Evolutionary conservation across 2,329 filamentous ascomycete species (phyloP).

Genomic region (Xylariaceae sp.): DNA sequence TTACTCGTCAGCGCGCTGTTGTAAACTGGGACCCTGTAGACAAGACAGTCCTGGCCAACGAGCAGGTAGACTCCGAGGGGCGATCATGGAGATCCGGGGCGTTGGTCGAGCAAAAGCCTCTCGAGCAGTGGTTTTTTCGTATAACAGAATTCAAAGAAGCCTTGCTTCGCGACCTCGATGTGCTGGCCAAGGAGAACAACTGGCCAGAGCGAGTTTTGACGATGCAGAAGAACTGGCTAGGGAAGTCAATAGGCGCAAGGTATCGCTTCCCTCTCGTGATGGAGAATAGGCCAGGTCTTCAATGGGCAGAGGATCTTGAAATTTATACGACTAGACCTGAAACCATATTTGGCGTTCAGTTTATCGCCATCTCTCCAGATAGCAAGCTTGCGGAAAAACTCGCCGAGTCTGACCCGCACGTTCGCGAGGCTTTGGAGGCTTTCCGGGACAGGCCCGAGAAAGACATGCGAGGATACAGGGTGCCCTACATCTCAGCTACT

Average conservation of each 20-base stretch:
- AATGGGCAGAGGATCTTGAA: constrained; percentile 43
- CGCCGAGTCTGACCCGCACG: constrained; percentile 54
- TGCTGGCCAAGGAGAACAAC: constrained; percentile 55
- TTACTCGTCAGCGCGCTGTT: constrained; percentile 76
- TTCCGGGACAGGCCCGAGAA: constrained; percentile 53
- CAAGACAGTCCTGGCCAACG: constrained; percentile 84
- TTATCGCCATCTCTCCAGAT: constrained; percentile 70
- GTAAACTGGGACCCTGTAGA: constrained; percentile 92
- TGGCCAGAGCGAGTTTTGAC: constrained; percentile 82
- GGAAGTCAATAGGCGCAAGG: constrained; percentile 68
- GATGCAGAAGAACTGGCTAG: constrained; percentile 87
- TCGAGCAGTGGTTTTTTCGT: constrained; percentile 87
- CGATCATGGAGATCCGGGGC: constrained; percentile 84
- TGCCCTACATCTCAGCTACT: constrained; percentile 58
- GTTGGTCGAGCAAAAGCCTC: constrained; percentile 70
- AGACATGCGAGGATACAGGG: constrained; percentile 63
- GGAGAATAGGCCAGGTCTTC: constrained; percentile 15
- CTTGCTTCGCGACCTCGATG: constrained; percentile 66
- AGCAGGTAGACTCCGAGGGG: constrained; percentile 85
- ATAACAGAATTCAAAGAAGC: constrained; percentile 76
- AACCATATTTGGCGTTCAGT: constrained; percentile 83
- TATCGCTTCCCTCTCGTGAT: constrained; percentile 63
- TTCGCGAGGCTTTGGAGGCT: constrained; percentile 65
- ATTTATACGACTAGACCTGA: constrained; percentile 84
- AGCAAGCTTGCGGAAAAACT: constrained; percentile 65